A percentile compares a stretch with the other conserved stretches of the same genome.
Conservation (phyloP, 2,329 filamentous ascomycete species). For the Alternaria infectoria region DNA sequence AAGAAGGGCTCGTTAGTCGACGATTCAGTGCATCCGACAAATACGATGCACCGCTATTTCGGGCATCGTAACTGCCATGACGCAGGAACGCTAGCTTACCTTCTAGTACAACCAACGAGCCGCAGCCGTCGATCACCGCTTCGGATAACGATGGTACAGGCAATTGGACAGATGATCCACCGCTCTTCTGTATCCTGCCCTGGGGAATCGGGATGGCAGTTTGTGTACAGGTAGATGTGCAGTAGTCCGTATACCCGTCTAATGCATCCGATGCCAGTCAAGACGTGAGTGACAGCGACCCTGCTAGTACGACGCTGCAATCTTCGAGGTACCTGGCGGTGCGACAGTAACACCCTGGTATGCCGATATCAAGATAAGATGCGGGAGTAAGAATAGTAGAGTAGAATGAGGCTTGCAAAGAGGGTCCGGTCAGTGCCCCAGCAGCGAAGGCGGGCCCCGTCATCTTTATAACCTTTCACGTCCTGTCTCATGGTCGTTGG, state of each 20-base stretch:
- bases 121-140: conserved; percentile 2
- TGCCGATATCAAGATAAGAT: conserved; percentile 6
- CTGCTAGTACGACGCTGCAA: conserved; percentile 24
- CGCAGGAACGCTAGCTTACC: conserved; percentile 4
- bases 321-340: conserved; percentile 13
- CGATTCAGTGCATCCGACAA: background rate
- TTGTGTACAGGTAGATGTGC: conserved; percentile 3
- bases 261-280: conserved; percentile 3
- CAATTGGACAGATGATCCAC: conserved; percentile 43
- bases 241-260: background rate
- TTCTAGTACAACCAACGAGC: conserved; percentile 5
- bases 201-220: conserved; percentile 6
- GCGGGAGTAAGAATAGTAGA: background rate
- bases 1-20: background rate
- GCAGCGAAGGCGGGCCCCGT: background rate
- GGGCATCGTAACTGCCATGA: background rate
- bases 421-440: background rate
- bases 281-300: background rate
- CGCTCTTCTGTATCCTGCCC: conserved; percentile 26
- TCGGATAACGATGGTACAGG: conserved; percentile 14
- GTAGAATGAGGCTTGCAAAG: background rate
- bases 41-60: conserved; percentile 6
- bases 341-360: conserved; percentile 12
- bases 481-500: conserved; percentile 1
- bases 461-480: background rate